Evolutionary conservation across 1,284 basidiomycete genomes (phyloP).

Genomic region (Schizopora paradoxa): DNA sequence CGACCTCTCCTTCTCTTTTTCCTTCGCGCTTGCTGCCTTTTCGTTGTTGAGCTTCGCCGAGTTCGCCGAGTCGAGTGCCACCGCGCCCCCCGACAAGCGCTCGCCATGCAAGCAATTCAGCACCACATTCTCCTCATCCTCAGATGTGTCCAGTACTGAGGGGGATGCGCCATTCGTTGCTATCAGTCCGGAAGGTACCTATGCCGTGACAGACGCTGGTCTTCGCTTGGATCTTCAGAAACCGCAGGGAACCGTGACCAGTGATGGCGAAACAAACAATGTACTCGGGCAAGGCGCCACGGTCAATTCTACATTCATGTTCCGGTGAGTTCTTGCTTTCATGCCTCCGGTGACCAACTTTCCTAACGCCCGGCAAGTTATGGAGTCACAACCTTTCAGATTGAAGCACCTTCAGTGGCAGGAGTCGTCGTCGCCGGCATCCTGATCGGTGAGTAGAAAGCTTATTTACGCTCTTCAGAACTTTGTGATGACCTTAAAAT

Average conservation of each 20-base stretch:
- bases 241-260: slow-evolving; percentile 30
- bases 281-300: slow-evolving; percentile 36
- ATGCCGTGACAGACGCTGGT: slow-evolving; percentile 25
- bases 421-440: slow-evolving; percentile 39
- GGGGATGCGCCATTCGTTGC: slow-evolving; percentile 27
- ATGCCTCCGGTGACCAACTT: background rate
- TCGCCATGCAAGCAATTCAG: slow-evolving; percentile 25
- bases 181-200: slow-evolving; percentile 31
- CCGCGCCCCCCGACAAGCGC: too few species aligned
- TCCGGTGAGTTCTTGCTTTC: slow-evolving; percentile 25
- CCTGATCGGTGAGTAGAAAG: slow-evolving; percentile 29
- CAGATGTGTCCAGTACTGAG: slow-evolving; percentile 19
- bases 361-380: slow-evolving; percentile 23
- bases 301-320: slow-evolving; percentile 37
- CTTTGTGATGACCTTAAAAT: background rate
- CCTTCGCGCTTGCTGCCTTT: too few species aligned
- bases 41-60: too few species aligned
- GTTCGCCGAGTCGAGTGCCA: too few species aligned
- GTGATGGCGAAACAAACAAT: slow-evolving; percentile 32
- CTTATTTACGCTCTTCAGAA: background rate
- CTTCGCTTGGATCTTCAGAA: slow-evolving; percentile 33
- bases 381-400: slow-evolving; percentile 34
- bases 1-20: too few species aligned
- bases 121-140: slow-evolving; percentile 23
- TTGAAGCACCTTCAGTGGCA: slow-evolving; percentile 29